These are phyloP conservation scores for Tetrahymena malaccensis DNA, from an alignment of 73 alveolate species.

Conservation along the genomic window DNA sequence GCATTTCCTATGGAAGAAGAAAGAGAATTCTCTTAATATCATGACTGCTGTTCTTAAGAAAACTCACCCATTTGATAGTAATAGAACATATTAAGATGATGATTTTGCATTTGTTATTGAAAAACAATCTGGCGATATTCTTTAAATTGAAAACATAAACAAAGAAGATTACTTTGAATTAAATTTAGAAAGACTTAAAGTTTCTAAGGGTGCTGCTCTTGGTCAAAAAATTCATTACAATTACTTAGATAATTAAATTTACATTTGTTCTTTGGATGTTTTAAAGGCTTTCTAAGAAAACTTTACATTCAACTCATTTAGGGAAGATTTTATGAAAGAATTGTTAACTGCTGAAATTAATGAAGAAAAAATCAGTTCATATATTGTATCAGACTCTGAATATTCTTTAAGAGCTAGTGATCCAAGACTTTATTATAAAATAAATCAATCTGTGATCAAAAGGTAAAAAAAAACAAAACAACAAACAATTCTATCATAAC, in stretches of 20 bases:
- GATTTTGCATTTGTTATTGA: constrained; percentile 1
- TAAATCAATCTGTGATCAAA: not conserved
- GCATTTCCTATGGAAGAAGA: constrained; percentile 5
- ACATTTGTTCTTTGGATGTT: constrained; percentile 28
- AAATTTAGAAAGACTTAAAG: constrained; percentile 2
- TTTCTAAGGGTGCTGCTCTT: constrained; percentile 18
- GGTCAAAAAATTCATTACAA: not conserved
- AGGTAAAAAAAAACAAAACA: not conserved
- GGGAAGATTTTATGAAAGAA: constrained; percentile 29
- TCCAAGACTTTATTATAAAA: not conserved
- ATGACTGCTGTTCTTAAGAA: constrained; percentile 6
- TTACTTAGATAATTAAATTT: constrained; percentile 18
- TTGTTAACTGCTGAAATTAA: constrained; percentile 17
- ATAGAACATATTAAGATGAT: constrained; percentile 17
- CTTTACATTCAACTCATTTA: constrained; percentile 3
- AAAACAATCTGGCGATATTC: not conserved
- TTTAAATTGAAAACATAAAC: not conserved
- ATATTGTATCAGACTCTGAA: not conserved
- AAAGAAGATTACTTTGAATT: not conserved
- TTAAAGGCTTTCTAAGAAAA: constrained; percentile 22
- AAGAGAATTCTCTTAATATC: constrained; percentile 5
- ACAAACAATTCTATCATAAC: too few species aligned
- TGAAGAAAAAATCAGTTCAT: constrained; percentile 21
- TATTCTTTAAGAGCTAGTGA: not conserved
- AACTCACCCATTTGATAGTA: not conserved